Base-by-base conservation (phyloP, 73 alveolate genomes). In the Paramecium bursaria region DNA sequence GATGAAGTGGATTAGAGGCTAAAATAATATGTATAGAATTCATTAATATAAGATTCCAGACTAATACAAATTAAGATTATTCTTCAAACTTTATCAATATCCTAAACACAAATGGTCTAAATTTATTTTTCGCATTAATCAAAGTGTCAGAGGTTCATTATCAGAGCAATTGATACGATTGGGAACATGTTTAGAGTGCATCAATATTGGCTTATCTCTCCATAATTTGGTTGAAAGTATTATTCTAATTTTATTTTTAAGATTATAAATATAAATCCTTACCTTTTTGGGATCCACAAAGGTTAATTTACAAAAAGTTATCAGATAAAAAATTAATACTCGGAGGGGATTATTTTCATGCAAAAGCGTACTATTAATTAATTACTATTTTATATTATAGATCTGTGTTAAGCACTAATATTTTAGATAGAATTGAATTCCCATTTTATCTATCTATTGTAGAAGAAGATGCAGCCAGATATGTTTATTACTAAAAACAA, bases 391-490 rank as follows among this genome's bases (percentile, higher is more conserved):
- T 6, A 39, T 19, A 26, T 13, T 29, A 0, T 60, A 67, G 82
- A 21, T 67, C 82, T 39, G 82, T 67, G 11, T 17, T 67, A 21
- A 67, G 82, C 44, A 57, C 82, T 15, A 67, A 67, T 14, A 67
- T 67, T 7, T 25, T 67, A 27, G 17, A 42, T 21, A 13, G 44
- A 67, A 57, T 67, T 0, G 82, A 67, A 25, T 53, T 67, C 2
- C 82, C 82, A 35, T 42, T 67, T 19, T 67, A 25, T 67, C 44
- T 67, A 6, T 67, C 82, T n/a, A 67, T 67, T 42, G 19, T 67
- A 42, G 82, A 67, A 67, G 82, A 67, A 67, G 82, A 67, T 22
- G 82, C 82, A 31, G 82, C 82, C 7, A 67, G 44, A 67, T 53
- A 44, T 39, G 82, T 67, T 7, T 67, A 39, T 21, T 67, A 67